These are phyloP conservation scores for Diaporthe velutina DNA, from an alignment of 2,329 filamentous ascomycete genomes.

Conservation along the genomic window DNA sequence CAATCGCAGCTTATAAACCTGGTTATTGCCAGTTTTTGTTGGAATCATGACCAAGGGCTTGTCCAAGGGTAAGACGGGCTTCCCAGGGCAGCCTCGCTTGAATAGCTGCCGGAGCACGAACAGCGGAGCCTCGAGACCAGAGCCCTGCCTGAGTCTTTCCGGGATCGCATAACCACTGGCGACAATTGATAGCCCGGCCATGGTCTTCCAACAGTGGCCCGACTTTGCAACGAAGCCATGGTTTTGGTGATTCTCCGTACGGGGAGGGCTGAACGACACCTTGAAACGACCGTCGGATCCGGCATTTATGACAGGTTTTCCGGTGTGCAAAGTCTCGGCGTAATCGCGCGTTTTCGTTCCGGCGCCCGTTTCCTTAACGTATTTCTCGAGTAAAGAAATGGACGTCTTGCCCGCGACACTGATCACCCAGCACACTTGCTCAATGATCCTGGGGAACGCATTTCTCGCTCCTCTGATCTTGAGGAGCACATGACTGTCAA, in stretches of 20 bases:
- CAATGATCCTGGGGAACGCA: not conserved
- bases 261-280: not conserved
- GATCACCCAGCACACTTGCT: not conserved
- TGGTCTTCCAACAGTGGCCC: conserved; percentile 15
- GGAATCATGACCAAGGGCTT: not conserved
- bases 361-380: not conserved
- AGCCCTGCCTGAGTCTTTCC: not conserved
- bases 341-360: not conserved
- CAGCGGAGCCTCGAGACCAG: not conserved
- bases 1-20: not conserved
- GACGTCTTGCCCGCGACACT: not conserved
- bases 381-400: not conserved
- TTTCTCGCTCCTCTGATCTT: not conserved
- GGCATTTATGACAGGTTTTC: not conserved
- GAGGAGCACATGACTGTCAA: not conserved
- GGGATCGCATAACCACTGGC: not conserved
- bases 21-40: not conserved
- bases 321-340: not conserved
- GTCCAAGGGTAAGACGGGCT: not conserved
- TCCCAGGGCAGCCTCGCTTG: not conserved
- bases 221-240: not conserved
- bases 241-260: not conserved
- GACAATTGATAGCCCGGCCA: not conserved
- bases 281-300: not conserved
- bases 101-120: not conserved